Base-by-base conservation (phyloP, 129 eudicot species). In the Chrysanthemum lavandulifolium region DNA sequence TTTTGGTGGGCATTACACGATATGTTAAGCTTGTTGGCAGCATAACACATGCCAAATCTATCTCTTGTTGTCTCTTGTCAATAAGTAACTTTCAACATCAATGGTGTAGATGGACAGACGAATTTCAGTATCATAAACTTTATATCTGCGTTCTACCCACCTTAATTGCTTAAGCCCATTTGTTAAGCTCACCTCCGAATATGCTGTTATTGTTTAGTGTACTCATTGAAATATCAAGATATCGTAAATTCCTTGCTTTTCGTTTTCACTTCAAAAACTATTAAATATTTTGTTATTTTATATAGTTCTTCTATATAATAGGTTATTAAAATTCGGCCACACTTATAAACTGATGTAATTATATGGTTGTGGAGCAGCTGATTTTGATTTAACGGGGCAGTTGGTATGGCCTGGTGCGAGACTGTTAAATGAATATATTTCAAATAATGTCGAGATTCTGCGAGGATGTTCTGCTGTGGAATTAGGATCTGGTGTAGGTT, bases 351-450 rank as follows among this genome's bases (percentile, higher is more conserved):
- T 15, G 23, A 21, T 48, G 59, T 12, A n/a, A 49, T 23, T 12
- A 23, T 67, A 48, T 47, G 57, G 29, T 23, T 25, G 52, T 73
- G 65, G 67, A 10, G 18, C 92, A 93, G 97, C 99, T 82, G 99
- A 94, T 78, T 94, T 86, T 73, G 99, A 94, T 86, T 76, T 94
- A 71, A 94, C 99, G 11, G 99, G 99, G 53, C 99, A 94, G 76
- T 57, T 94, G 85, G 99, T 94, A 40, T 94, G 99, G 99, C 97
- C 99, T 79, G 99, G 99, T 70, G 99, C 99, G 18, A 87, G 85
- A 67, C 84, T 90, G 55, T 73, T 94, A 78, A 94, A 94, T 76
- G 86, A 94, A 55, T 94, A 87, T 77, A 84, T 94, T 63, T 86
- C 99, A 43, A 78, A 84, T 66, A 88, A 94, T 66, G 82, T 86